Evolutionary conservation across 768 basidiomycete genomes (phyloP).

Genomic region (Hygrocybe punicea): DNA sequence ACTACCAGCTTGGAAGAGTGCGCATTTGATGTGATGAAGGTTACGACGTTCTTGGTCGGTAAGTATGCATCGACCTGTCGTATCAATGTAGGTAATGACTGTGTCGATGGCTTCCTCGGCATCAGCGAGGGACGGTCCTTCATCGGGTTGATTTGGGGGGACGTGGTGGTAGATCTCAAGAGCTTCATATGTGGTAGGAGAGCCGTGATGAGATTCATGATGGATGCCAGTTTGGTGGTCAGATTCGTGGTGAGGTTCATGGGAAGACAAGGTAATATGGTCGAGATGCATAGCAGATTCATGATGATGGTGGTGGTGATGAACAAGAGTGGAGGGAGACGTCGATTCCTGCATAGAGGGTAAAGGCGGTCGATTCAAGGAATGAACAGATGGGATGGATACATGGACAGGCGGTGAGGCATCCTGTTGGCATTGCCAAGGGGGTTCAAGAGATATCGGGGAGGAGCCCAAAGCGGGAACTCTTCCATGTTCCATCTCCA

Average conservation of each 20-base stretch:
- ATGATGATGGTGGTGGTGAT: conserved; percentile 3
- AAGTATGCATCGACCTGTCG: conserved; percentile 27
- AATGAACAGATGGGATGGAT: neutral
- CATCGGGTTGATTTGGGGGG: conserved; percentile 30
- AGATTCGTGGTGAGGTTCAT: neutral
- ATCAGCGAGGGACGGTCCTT: conserved; percentile 42
- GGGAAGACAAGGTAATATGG: conserved; percentile 1
- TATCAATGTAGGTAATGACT: conserved; percentile 52
- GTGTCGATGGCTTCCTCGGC: conserved; percentile 55
- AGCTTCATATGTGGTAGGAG: conserved; percentile 20
- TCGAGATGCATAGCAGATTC: conserved; percentile 8
- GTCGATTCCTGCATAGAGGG: conserved; percentile 1
- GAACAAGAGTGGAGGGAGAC: neutral
- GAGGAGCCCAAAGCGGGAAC: neutral
- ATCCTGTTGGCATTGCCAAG: conserved; percentile 12
- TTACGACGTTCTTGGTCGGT: conserved; percentile 35
- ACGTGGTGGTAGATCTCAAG: conserved; percentile 33
- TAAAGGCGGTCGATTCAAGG: neutral
- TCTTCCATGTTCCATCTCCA: conserved; percentile 9
- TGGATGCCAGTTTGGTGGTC: neutral
- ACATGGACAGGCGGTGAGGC: neutral
- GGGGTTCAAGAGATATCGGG: conserved; percentile 19
- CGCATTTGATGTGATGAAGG: conserved; percentile 49
- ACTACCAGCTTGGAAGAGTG: conserved; percentile 48
- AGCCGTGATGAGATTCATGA: conserved; percentile 5